A percentile compares a stretch with the other conserved stretches of the same genome.
These are phyloP conservation scores for Lodderomyces margitis DNA, from an alignment of 1,139 yeast species.

Conservation along the genomic window DNA sequence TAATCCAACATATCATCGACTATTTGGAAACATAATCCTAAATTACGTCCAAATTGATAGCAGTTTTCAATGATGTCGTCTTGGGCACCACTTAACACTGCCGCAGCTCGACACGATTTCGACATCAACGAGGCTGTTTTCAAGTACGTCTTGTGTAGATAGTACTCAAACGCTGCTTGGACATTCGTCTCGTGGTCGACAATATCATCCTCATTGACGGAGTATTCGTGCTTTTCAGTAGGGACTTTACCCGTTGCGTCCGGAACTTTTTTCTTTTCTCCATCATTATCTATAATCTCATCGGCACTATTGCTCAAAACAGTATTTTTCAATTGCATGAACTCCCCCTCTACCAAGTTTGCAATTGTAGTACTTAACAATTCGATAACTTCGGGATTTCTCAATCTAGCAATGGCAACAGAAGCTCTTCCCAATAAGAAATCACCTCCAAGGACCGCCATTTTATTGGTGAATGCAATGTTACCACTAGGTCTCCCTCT, in stretches of 20 bases:
- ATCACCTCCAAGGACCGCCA: slow-evolving; percentile 98
- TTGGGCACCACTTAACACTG: slow-evolving; percentile 84
- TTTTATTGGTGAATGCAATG: slow-evolving; percentile 90
- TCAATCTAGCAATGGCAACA: slow-evolving; percentile 85
- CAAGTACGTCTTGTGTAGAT: slow-evolving; percentile 88
- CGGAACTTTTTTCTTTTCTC: slow-evolving; percentile 52
- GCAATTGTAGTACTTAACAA: slow-evolving; percentile 94
- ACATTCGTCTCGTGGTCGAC: slow-evolving; percentile 69
- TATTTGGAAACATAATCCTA: slow-evolving; percentile 93
- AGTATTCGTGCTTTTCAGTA: slow-evolving; percentile 57
- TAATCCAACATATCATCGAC: slow-evolving; percentile 97
- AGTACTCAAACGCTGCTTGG: slow-evolving; percentile 89
- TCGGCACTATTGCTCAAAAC: slow-evolving; percentile 50
- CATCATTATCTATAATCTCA: slow-evolving; percentile 46
- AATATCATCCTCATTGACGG: slow-evolving; percentile 36
- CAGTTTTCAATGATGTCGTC: slow-evolving; percentile 75
- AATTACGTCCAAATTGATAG: slow-evolving; percentile 86
- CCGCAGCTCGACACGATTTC: slow-evolving; percentile 92
- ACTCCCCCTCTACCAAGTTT: slow-evolving; percentile 95
- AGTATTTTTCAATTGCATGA: slow-evolving; percentile 95
- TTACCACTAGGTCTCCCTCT: slow-evolving; percentile 92
- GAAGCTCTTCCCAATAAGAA: slow-evolving; percentile 94
- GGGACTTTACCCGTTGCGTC: slow-evolving; percentile 65
- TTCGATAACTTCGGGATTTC: slow-evolving; percentile 97
- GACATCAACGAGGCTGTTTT: slow-evolving; percentile 95